Conservation (phyloP, 768 basidiomycete genomes). For the Suillus subalutaceus region DNA sequence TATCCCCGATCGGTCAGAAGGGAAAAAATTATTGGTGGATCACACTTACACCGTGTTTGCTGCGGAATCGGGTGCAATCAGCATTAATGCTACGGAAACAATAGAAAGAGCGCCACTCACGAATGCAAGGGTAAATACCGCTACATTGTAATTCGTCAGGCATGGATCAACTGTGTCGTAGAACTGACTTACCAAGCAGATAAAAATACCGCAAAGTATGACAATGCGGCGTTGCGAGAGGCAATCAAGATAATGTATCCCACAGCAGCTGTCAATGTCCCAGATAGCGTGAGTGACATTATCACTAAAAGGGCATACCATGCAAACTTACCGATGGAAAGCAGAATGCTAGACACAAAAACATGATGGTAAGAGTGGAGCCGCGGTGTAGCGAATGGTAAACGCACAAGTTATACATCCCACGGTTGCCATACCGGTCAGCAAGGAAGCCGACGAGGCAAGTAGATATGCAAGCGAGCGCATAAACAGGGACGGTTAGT, state of each 20-base stretch:
- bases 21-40: neutral
- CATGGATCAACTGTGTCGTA: neutral
- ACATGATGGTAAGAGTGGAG: constrained; percentile 38
- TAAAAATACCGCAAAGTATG: constrained; percentile 73
- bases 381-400: neutral
- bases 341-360: constrained; percentile 25
- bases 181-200: constrained; percentile 58
- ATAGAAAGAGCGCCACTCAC: constrained; percentile 41
- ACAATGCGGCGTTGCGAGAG: constrained; percentile 63
- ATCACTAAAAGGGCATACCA: constrained; percentile 7
- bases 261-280: constrained; percentile 42
- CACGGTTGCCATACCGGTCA: constrained; percentile 62
- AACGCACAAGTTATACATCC: constrained; percentile 64
- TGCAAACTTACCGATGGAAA: constrained; percentile 28
- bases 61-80: constrained; percentile 24
- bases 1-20: constrained; percentile 18
- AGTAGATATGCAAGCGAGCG: constrained; percentile 66
- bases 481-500: constrained; percentile 77
- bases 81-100: constrained; percentile 3
- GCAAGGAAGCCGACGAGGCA: constrained; percentile 65
- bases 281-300: constrained; percentile 12
- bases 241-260: constrained; percentile 74
- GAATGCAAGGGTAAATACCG: constrained; percentile 76
- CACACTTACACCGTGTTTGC: constrained; percentile 59
- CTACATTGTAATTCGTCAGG: constrained; percentile 31